Base-by-base conservation (phyloP, 2,329 filamentous ascomycete genomes). In the Domatiomyces globalis region DNA sequence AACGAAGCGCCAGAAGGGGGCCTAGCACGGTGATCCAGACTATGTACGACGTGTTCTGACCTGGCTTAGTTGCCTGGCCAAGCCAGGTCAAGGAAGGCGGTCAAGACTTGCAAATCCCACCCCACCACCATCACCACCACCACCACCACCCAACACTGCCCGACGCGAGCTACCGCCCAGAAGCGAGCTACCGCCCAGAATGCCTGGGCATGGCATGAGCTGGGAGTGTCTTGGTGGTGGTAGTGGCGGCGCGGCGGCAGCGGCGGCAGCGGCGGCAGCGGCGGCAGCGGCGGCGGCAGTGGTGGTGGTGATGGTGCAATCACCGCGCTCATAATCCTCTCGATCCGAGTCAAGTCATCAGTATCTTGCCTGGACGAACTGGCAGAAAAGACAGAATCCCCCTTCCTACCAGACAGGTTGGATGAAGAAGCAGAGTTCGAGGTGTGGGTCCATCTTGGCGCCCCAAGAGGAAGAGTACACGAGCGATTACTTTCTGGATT, bases 1-100 rank as follows among this genome's bases (percentile, higher is more conserved):
- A 27, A 65, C 65, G 8, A 74, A 74, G 57, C 65, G 71, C 56
- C 71, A 73, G 58, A 74, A 73, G 58, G 71, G 67, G 39, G 49
- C 49, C 43, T 55, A 50, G 49, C 5, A 39, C 4, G 33, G 15
- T 39, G 2, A 39, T 4, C 22, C 22, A 25, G 15, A 15, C 33
- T 12, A 39, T 43, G 20, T 60, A 18, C 58, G 58, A 57, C 53
- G 58, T 42, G 58, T 59, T 49, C 50, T 59, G 19, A 53, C 52
- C 20, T 58, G 58, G 56, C 57, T 60, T 48, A 55, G 58, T 7
- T 52, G 58, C 19, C 39, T 60, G 42, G 12, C 58, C n/a, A n/a
- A 18, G 53, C 43, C 9, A 56, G 54, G 39, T 52, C 54, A 15
- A 15, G 10, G 33, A 5, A 15, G 12, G 10, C 15, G 33, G 5